phyloP scores from a whole-genome alignment of 306 rosid genomes.

The Trifolium subterraneum region DNA sequence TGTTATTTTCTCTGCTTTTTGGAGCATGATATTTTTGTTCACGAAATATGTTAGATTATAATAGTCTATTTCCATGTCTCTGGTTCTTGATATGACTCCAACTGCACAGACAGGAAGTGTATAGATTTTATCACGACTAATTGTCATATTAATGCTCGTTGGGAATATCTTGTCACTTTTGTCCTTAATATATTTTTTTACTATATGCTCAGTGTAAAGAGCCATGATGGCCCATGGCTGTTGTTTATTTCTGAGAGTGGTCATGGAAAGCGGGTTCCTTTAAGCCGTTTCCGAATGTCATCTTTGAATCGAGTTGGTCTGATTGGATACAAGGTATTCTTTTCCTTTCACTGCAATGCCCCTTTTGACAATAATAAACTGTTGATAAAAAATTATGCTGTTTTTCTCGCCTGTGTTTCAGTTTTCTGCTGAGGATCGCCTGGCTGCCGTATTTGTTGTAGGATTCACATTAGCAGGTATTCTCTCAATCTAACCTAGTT shows the following conservation, averaged over 20 bases:
- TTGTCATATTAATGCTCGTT: constrained; percentile 24
- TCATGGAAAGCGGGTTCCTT: constrained; percentile 92
- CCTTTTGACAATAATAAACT: constrained; percentile 5
- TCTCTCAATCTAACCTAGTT: constrained; percentile 15
- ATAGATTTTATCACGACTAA: constrained; percentile 14
- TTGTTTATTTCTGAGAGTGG: constrained; percentile 95
- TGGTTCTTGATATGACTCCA: constrained; percentile 17
- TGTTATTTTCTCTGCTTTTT: neutral
- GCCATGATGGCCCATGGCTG: constrained; percentile 85
- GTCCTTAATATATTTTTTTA: constrained; percentile 29
- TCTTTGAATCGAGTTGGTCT: constrained; percentile 87
- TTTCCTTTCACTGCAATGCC: neutral
- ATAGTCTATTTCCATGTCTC: neutral
- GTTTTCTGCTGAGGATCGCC: constrained; percentile 83
- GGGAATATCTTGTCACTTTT: constrained; percentile 17
- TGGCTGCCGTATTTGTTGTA: constrained; percentile 93
- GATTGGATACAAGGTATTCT: constrained; percentile 89
- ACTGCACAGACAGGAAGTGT: constrained; percentile 9
- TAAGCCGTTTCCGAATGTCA: constrained; percentile 74
- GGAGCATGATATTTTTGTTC: neutral
- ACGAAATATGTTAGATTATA: constrained; percentile 3
- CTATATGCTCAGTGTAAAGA: constrained; percentile 49
- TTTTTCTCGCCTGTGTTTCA: constrained; percentile 39
- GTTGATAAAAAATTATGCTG: constrained; percentile 9
- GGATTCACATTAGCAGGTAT: constrained; percentile 89